These are phyloP conservation scores for Apocynum venetum DNA, from an alignment of 257 asterid species.

Conservation along the genomic window DNA sequence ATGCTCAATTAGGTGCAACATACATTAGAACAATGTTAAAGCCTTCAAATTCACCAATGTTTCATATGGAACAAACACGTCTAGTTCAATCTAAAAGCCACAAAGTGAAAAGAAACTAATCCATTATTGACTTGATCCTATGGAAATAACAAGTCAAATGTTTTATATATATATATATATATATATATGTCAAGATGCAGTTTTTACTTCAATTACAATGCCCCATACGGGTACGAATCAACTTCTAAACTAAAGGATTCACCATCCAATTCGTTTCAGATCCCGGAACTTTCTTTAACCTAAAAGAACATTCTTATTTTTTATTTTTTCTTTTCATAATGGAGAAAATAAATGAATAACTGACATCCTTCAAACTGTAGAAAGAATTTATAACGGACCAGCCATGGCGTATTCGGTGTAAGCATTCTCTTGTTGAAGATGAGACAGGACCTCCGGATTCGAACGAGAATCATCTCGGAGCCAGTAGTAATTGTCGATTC, in stretches of 20 bases:
- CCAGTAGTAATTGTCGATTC: constrained; percentile 87
- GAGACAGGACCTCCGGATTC: constrained; percentile 49
- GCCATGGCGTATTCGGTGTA: constrained; percentile 64
- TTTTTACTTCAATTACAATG: not conserved
- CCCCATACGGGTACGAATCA: not conserved
- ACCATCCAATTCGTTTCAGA: not conserved
- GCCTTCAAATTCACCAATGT: too few species aligned
- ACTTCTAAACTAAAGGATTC: not conserved
- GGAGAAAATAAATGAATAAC: not conserved
- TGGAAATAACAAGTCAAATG: not conserved
- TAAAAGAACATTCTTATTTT: not conserved
- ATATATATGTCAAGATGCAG: not conserved
- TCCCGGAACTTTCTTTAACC: not conserved
- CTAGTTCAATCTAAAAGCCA: not conserved
- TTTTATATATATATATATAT: not conserved
- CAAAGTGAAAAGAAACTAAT: not conserved
- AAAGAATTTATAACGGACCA: constrained; percentile 39
- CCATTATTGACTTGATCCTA: not conserved
- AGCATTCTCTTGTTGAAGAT: constrained; percentile 71
- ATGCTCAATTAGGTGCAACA: not conserved
- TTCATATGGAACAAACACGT: not conserved
- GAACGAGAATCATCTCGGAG: constrained; percentile 93
- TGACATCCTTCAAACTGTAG: not conserved
- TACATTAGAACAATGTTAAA: not conserved
- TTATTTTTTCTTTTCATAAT: not conserved